phyloP scores from a whole-genome alignment of 768 basidiomycete genomes.

The Rubroboletus pulcherrimus region DNA sequence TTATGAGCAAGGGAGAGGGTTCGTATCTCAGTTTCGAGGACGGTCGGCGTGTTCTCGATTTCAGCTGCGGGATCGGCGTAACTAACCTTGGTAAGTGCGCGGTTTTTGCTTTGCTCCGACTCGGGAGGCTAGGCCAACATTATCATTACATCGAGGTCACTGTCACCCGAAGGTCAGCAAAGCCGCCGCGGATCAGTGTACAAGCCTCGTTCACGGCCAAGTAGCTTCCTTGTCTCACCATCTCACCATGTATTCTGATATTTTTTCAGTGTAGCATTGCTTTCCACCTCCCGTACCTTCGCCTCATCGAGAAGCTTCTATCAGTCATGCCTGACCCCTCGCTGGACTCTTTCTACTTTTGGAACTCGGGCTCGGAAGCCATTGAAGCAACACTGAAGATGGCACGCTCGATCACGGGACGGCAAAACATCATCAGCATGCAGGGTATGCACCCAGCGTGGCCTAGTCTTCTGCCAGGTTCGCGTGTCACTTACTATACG shows the following conservation, averaged over 20 bases:
- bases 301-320: slow-evolving; percentile 79
- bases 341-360: slow-evolving; percentile 94
- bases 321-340: slow-evolving; percentile 90
- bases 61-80: slow-evolving; percentile 86
- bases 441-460: slow-evolving; percentile 51
- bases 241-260: neutral
- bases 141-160: slow-evolving; percentile 51
- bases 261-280: slow-evolving; percentile 80
- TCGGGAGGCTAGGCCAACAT: neutral
- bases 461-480: neutral
- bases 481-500: neutral
- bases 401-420: slow-evolving; percentile 70
- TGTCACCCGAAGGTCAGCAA: slow-evolving; percentile 83
- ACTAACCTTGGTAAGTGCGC: slow-evolving; percentile 64
- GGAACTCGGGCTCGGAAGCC: slow-evolving; percentile 95
- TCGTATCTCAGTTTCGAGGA: slow-evolving; percentile 71
- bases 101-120: neutral
- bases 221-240: slow-evolving; percentile 33
- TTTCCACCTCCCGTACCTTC: slow-evolving; percentile 81
- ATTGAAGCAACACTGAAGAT: slow-evolving; percentile 89
- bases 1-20: slow-evolving; percentile 67
- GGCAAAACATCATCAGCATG: slow-evolving; percentile 88
- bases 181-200: slow-evolving; percentile 86
- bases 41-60: slow-evolving; percentile 75
- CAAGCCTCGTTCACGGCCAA: slow-evolving; percentile 75